Evolutionary conservation across 768 basidiomycete species (phyloP).

Genomic region (Cystobasidium ongulense): DNA sequence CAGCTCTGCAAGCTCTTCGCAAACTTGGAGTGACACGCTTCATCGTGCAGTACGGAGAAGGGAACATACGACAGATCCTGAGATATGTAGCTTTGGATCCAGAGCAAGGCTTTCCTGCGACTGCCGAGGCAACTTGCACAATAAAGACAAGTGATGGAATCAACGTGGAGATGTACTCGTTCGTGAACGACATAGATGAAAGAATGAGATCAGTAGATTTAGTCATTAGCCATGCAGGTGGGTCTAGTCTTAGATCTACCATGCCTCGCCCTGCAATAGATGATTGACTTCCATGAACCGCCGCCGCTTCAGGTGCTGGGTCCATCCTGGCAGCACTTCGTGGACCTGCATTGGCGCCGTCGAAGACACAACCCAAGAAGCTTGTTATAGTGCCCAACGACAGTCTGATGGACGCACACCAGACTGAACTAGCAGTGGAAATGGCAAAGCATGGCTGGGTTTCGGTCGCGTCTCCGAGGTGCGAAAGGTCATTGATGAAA

Average conservation of each 20-base stretch:
- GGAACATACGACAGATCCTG: not conserved
- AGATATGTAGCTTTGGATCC: not conserved
- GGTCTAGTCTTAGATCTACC: slow-evolving; percentile 38
- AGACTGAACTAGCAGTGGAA: slow-evolving; percentile 72
- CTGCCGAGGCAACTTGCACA: not conserved
- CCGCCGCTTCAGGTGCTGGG: slow-evolving; percentile 63
- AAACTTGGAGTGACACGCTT: not conserved
- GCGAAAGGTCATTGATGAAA: not conserved
- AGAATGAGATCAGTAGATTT: slow-evolving; percentile 63
- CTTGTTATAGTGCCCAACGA: slow-evolving; percentile 84
- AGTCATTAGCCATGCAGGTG: slow-evolving; percentile 90
- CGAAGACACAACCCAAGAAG: slow-evolving; percentile 51
- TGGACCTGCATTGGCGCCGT: slow-evolving; percentile 37
- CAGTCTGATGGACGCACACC: slow-evolving; percentile 83
- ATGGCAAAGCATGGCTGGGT: slow-evolving; percentile 46
- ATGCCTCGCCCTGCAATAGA: no score
- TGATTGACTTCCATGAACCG: not conserved
- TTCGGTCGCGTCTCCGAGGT: slow-evolving; percentile 6
- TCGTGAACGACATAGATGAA: slow-evolving; percentile 62
- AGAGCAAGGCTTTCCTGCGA: not conserved
- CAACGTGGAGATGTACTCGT: slow-evolving; percentile 60
- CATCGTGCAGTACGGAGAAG: slow-evolving; percentile 35
- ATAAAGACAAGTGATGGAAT: not conserved
- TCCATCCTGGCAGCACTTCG: slow-evolving; percentile 84
- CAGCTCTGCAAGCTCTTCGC: slow-evolving; percentile 30